A percentile compares a stretch with the other conserved stretches of the same genome.
phyloP scores from a whole-genome alignment of 768 basidiomycete genomes.

The Symmetrospora coprosmae region DNA sequence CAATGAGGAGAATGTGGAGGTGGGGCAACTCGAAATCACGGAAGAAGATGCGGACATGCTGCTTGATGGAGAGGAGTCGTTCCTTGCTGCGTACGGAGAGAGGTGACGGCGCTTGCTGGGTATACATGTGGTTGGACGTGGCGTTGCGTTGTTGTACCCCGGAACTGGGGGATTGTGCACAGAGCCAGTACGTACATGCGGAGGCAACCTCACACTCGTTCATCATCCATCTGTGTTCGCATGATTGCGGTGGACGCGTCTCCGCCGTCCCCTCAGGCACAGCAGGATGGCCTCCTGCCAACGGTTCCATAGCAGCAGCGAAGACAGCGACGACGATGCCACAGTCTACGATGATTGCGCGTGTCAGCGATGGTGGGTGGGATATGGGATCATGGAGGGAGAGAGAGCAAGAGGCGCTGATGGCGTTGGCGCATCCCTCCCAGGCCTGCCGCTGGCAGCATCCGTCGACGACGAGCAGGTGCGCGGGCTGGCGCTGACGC shows the following conservation, averaged over 20 bases:
- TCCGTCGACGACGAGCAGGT: slow-evolving; percentile 90
- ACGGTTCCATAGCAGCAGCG: too few relatives aligned
- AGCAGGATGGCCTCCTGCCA: too few relatives aligned
- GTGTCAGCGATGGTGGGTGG: slow-evolving; percentile 52
- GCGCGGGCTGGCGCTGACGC: too few relatives aligned
- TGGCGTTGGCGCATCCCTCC: not conserved
- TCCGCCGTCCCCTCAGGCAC: too few relatives aligned
- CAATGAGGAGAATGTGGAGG: not conserved
- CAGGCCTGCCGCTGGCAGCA: slow-evolving; percentile 31
- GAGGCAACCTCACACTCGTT: too few relatives aligned
- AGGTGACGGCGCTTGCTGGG: too few relatives aligned
- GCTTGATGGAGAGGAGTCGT: not conserved
- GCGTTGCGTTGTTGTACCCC: too few relatives aligned
- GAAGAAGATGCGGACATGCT: not conserved
- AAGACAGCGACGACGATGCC: slow-evolving; percentile 48
- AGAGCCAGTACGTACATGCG: too few relatives aligned
- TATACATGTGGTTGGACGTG: too few relatives aligned
- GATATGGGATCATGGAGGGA: not conserved
- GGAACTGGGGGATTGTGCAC: too few relatives aligned
- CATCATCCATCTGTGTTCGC: too few relatives aligned
- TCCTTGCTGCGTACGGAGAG: not conserved
- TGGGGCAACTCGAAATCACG: not conserved
- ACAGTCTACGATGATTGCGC: slow-evolving; percentile 68
- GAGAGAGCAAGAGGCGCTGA: not conserved
- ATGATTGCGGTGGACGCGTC: too few relatives aligned